Base-by-base conservation (phyloP, 306 rosid genomes). In the Begonia peltatifolia region DNA sequence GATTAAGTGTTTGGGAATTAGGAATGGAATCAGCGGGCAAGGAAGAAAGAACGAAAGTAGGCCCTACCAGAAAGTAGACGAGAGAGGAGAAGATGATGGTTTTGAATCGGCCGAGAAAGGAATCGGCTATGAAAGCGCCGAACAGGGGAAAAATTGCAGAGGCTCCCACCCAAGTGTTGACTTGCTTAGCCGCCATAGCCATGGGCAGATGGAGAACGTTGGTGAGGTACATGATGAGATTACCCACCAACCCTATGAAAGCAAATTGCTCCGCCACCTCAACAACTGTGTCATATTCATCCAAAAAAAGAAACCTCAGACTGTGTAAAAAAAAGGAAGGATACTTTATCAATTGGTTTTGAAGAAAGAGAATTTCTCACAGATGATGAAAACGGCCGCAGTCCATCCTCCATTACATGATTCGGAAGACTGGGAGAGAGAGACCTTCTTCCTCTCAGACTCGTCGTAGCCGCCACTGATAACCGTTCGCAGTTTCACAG, bases 301-400 rank as follows among this genome's bases (percentile, higher is more conserved):
- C 10, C 6, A 43, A 35, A 30, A 9, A n/a, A 15, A 58, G 46
- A 18, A 17, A 6, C 12, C 18, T 57, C 42, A 13, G 52, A 14
- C 15, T 14, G 9, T 9, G 11, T 7, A 35, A 35, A 49, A 7
- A 56, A 13, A 13, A 6, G 30, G 23, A 3, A 30, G 4, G 23
- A 20, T 20, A 5, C 38, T 30, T 30, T 30, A 30, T 7, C 7
- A 7, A 30, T 30, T 7, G 38, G 38, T 30, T 30, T 30, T 42
- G 1, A 47, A n/a, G 6, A 35, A 10, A 13, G 18, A 6, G 47
- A 23, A 8, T 12, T 4, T 13, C 68, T 60, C 65, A 78, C 84
- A 62, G 20, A 71, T 74, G 63, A 79, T 23, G 62, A 79, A 79
- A 67, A 79, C 67, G 67, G 84, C 84, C 1, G 84, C 84, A 22